These are phyloP conservation scores for Stephania japonica DNA, from an alignment of 164 flowering plant species.

Conservation along the genomic window DNA sequence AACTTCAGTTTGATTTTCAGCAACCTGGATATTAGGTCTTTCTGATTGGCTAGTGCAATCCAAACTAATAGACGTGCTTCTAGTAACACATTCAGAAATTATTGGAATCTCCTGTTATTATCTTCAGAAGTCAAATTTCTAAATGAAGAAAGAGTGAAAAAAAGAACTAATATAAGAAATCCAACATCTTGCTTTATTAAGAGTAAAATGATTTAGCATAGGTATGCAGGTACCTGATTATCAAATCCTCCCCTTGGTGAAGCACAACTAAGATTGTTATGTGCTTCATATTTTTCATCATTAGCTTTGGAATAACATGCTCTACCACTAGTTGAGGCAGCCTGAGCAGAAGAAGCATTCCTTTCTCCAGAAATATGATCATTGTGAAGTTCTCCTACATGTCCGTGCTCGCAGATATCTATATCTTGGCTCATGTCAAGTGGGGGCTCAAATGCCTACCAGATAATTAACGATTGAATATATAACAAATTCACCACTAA, in stretches of 20 bases:
- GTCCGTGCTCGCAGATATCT: constrained; percentile 39
- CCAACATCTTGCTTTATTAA: background rate
- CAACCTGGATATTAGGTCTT: constrained; percentile 16
- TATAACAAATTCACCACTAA: background rate
- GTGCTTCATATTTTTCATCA: constrained; percentile 22
- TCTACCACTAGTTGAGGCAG: constrained; percentile 36
- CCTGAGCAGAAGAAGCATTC: constrained; percentile 21
- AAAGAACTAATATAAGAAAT: constrained; percentile 5
- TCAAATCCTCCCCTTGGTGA: constrained; percentile 11
- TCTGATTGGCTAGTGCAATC: constrained; percentile 13
- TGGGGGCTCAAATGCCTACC: constrained; percentile 94
- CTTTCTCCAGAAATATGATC: constrained; percentile 24
- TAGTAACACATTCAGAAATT: constrained; percentile 18
- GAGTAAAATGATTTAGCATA: background rate
- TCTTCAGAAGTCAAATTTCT: constrained; percentile 46
- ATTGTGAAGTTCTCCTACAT: constrained; percentile 21
- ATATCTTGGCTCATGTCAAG: constrained; percentile 78
- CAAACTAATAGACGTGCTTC: constrained; percentile 20
- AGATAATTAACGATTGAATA: constrained; percentile 4
- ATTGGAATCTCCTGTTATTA: constrained; percentile 38
- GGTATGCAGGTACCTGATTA: constrained; percentile 32
- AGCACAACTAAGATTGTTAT: constrained; percentile 15
- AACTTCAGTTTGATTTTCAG: constrained; percentile 12
- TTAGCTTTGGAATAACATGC: constrained; percentile 18
- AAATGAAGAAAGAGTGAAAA: constrained; percentile 24